Evolutionary conservation across 805 yeast species (phyloP).

Genomic region (Cyberlindnera meyerae): DNA sequence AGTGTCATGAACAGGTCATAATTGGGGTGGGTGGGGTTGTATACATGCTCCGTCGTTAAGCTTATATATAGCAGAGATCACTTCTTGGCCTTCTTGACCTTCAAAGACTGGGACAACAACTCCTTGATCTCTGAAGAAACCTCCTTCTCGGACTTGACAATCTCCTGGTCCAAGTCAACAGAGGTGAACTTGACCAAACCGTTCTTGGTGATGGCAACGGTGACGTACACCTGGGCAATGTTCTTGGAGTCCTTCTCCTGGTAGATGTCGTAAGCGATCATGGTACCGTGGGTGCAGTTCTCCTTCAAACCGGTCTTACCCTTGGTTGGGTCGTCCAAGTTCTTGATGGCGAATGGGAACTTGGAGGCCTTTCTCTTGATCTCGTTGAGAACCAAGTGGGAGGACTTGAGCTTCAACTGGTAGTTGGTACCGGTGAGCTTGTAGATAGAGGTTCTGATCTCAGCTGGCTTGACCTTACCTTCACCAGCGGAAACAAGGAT

Average conservation of each 20-base stretch:
- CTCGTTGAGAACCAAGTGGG: constrained; percentile 62
- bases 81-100: constrained; percentile 39
- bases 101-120: constrained; percentile 47
- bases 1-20: constrained; percentile 8
- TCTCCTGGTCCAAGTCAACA: constrained; percentile 44
- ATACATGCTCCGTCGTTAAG: no score
- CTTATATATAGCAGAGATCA: no score
- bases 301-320: constrained; percentile 72
- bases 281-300: constrained; percentile 61
- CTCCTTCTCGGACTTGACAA: constrained; percentile 52
- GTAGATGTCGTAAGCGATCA: constrained; percentile 63
- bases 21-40: constrained; percentile 1
- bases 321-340: constrained; percentile 63
- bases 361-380: constrained; percentile 59
- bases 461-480: constrained; percentile 59
- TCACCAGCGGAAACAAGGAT: constrained; percentile 58
- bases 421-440: constrained; percentile 67
- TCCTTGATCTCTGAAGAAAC: constrained; percentile 43
- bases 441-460: constrained; percentile 62
- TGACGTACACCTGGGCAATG: constrained; percentile 70
- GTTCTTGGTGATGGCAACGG: constrained; percentile 68
- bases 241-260: constrained; percentile 62
- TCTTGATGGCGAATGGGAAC: constrained; percentile 66
- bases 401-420: constrained; percentile 64
- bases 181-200: constrained; percentile 63